Evolutionary conservation across 768 basidiomycete species (phyloP).

Genomic region (Tulasnella calospora): DNA sequence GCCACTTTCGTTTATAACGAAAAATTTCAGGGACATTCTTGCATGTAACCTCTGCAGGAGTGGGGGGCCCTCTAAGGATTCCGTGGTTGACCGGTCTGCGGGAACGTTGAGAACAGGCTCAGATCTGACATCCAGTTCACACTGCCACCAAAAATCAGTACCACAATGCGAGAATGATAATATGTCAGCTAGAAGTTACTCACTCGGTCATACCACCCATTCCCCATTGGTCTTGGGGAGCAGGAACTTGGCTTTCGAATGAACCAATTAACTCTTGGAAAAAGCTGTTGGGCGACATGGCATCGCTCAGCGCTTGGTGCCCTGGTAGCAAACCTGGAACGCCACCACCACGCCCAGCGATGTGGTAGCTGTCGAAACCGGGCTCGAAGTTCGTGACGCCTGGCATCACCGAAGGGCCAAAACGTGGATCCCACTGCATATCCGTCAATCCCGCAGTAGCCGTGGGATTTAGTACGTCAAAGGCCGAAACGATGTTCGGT

Average conservation of each 20-base stretch:
- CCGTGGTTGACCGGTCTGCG: too few species aligned
- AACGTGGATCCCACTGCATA: neutral
- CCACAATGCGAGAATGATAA: too few species aligned
- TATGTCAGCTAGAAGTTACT: neutral
- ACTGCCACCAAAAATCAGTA: too few species aligned
- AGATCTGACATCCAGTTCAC: too few species aligned
- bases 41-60: too few species aligned
- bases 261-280: neutral
- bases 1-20: too few species aligned
- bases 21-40: too few species aligned
- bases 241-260: neutral
- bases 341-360: neutral
- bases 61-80: neutral
- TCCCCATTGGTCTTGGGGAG: too few species aligned
- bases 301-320: too few species aligned
- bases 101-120: too few species aligned
- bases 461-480: neutral
- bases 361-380: neutral
- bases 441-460: neutral
- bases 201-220: neutral
- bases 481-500: neutral
- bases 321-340: too few species aligned
- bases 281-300: slow-evolving; percentile 6
- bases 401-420: neutral
- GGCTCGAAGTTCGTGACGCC: neutral